Percentiles rank a stretch among this genome's conserved stretches.
phyloP scores from a whole-genome alignment of 805 yeast genomes.

The Wickerhamiella musiphila region DNA sequence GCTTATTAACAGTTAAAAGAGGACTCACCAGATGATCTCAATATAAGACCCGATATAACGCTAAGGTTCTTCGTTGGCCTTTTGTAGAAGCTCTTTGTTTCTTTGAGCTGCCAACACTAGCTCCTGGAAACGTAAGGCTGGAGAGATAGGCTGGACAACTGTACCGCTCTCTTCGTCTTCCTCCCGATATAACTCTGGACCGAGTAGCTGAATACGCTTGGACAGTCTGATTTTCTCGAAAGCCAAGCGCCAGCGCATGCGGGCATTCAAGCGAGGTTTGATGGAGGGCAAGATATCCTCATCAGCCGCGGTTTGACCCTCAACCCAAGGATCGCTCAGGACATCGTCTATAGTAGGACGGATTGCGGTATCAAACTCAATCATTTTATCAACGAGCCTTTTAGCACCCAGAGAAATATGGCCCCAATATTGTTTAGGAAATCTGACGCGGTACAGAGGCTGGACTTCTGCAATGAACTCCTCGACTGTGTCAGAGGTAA shows the following conservation, averaged over 20 bases:
- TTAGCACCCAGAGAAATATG: constrained; percentile 67
- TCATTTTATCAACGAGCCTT: constrained; percentile 51
- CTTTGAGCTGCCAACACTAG: constrained; percentile 51
- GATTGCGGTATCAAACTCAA: constrained; percentile 56
- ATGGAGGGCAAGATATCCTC: constrained; percentile 68
- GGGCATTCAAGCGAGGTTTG: constrained; percentile 68
- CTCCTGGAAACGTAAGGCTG: constrained; percentile 31
- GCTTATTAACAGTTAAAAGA: neutral
- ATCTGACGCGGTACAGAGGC: constrained; percentile 57
- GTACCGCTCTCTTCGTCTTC: constrained; percentile 31
- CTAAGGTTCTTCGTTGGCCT: constrained; percentile 2
- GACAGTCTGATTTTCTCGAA: constrained; percentile 69
- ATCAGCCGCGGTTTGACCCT: constrained; percentile 25
- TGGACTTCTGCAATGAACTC: constrained; percentile 70
- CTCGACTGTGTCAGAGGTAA: constrained; percentile 63
- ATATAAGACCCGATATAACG: neutral
- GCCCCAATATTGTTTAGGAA: constrained; percentile 78
- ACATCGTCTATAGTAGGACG: constrained; percentile 71
- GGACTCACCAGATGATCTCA: neutral
- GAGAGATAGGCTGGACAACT: neutral
- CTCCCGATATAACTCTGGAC: constrained; percentile 31
- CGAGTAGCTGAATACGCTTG: constrained; percentile 59
- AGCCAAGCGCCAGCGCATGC: constrained; percentile 67
- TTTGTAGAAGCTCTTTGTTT: constrained; percentile 29
- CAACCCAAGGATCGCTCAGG: constrained; percentile 69